Conservation (phyloP, 352 stramenopile species). For the Nothophytophthora sp. region DNA sequence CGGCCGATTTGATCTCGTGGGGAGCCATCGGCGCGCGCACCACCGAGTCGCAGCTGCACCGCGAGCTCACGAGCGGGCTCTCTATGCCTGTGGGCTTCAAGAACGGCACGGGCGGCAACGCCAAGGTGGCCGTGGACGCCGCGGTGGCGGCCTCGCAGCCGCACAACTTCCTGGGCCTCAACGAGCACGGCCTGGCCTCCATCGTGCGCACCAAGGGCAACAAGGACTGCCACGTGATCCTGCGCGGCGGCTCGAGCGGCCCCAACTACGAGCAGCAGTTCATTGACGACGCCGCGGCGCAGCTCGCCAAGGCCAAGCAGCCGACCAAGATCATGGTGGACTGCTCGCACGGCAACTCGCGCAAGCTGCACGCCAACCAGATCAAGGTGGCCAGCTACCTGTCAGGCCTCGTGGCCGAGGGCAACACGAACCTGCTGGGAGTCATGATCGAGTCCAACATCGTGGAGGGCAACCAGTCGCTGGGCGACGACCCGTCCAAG, state of each 20-base stretch:
- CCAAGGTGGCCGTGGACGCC: conserved; percentile 84
- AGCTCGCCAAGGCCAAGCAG: conserved; percentile 71
- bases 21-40: conserved; percentile 84
- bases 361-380: conserved; percentile 86
- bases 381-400: conserved; percentile 76
- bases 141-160: conserved; percentile 63
- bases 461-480: conserved; percentile 83
- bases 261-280: conserved; percentile 84
- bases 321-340: conserved; percentile 85
- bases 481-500: conserved; percentile 63
- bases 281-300: conserved; percentile 60
- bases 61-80: conserved; percentile 76
- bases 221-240: conserved; percentile 84
- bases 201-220: conserved; percentile 89
- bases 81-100: conserved; percentile 89
- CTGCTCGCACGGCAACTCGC: conserved; percentile 88
- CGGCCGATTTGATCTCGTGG: conserved; percentile 76
- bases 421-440: conserved; percentile 70
- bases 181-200: conserved; percentile 77
- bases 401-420: conserved; percentile 56
- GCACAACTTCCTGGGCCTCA: conserved; percentile 85
- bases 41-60: conserved; percentile 83
- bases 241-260: conserved; percentile 69
- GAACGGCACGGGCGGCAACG: conserved; percentile 79
- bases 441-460: conserved; percentile 92